Conservation (phyloP, 164 flowering plant genomes). For the Euptelea pleiosperma region DNA sequence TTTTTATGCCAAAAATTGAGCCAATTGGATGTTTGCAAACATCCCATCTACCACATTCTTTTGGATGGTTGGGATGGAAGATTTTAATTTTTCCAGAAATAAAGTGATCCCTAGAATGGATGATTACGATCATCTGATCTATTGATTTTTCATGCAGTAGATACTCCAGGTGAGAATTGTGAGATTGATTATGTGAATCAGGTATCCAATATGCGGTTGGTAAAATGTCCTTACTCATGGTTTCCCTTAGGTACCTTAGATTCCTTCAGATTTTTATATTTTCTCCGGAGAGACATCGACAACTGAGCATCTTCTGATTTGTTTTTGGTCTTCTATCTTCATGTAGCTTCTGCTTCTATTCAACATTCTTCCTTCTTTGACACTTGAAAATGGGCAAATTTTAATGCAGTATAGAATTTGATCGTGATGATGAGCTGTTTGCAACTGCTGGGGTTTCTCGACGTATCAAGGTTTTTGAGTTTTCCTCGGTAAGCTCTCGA, state of each 20-base stretch:
- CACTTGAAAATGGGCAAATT: not conserved
- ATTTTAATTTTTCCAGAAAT: not conserved
- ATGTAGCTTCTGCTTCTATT: not conserved
- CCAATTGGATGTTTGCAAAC: too few species aligned
- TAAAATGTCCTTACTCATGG: too few species aligned
- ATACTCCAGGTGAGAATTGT: too few species aligned
- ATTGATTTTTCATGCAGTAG: not conserved
- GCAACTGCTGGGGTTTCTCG: conserved; percentile 99
- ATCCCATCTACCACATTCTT: too few species aligned
- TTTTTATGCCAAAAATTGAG: too few species aligned
- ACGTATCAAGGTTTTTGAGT: conserved; percentile 92
- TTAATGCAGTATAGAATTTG: conserved; percentile 91
- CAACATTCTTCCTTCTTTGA: not conserved
- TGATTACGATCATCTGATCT: not conserved
- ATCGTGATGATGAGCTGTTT: conserved; percentile 92
- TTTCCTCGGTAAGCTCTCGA: conserved; percentile 62
- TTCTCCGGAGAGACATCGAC: not conserved
- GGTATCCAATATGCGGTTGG: not conserved
- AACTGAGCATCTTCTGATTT: not conserved
- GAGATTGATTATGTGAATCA: not conserved
- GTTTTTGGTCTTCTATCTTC: not conserved
- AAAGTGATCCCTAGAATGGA: not conserved
- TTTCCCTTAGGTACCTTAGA: too few species aligned
- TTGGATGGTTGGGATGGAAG: too few species aligned
- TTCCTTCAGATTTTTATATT: too few species aligned